These are phyloP conservation scores for Talaromyces pinophilus DNA, from an alignment of 2,329 filamentous ascomycete genomes.

Conservation along the genomic window DNA sequence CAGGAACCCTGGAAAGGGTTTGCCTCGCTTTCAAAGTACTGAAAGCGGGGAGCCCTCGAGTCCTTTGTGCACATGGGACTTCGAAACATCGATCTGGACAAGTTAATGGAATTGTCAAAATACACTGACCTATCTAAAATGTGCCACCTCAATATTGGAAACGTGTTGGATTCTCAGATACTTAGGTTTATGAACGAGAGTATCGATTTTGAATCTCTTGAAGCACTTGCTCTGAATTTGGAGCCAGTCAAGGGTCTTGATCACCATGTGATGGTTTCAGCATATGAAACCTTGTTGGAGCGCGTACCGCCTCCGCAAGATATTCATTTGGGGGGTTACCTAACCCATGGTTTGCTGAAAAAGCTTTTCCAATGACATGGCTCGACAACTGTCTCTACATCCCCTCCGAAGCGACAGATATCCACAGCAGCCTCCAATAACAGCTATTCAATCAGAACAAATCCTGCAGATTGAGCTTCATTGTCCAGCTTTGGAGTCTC, in stretches of 20 bases:
- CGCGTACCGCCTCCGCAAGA: too few species aligned
- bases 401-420: too few species aligned
- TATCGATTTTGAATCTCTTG: conserved; percentile 1
- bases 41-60: not conserved
- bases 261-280: not conserved
- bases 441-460: too few species aligned
- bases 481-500: too few species aligned
- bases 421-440: too few species aligned
- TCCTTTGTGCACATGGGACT: not conserved
- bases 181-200: not conserved
- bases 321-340: too few species aligned
- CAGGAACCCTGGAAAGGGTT: conserved; percentile 12
- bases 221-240: not conserved
- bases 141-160: not conserved
- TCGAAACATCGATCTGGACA: not conserved
- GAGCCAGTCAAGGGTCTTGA: not conserved
- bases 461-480: too few species aligned
- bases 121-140: conserved; percentile 15
- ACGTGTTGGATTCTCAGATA: not conserved
- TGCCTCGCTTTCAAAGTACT: not conserved
- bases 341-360: too few species aligned
- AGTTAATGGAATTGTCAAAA: not conserved
- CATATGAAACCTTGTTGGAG: not conserved
- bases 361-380: too few species aligned
- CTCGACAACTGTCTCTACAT: too few species aligned